These are phyloP conservation scores for Acer campestre DNA, from an alignment of 345 rosid genomes.

Conservation along the genomic window DNA sequence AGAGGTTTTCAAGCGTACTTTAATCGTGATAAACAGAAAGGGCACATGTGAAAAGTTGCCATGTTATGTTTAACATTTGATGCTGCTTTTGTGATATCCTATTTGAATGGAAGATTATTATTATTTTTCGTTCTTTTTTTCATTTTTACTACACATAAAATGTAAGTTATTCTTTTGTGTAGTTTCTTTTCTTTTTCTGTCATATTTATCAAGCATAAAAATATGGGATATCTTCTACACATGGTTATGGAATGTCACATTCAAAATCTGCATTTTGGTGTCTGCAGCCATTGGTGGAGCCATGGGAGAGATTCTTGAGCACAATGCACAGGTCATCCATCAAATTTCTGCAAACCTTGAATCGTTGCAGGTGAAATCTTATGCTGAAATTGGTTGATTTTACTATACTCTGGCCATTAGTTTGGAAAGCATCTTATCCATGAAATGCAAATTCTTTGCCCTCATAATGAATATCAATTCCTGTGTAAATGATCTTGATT, in stretches of 20 bases:
- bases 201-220: neutral
- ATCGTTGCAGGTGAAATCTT: constrained; percentile 44
- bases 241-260: neutral
- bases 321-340: constrained; percentile 49
- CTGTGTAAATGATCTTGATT: neutral
- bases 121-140: neutral
- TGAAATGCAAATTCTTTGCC: neutral
- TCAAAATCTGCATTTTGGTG: constrained; percentile 5
- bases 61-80: neutral
- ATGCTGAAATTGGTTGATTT: constrained; percentile 9
- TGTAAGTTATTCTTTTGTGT: neutral
- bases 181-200: neutral
- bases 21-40: neutral
- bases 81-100: neutral
- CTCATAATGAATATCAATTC: neutral
- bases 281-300: constrained; percentile 57
- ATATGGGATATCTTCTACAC: neutral
- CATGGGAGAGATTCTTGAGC: constrained; percentile 57
- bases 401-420: constrained; percentile 9
- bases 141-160: neutral
- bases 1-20: neutral
- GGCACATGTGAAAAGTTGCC: neutral
- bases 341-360: constrained; percentile 61
- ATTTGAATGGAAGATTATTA: neutral
- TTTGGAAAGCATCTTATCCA: neutral